A percentile compares a stretch with the other conserved stretches of the same genome.
Evolutionary conservation across 2,329 filamentous ascomycete genomes (phyloP).

Genomic region (Calonectria pseudoreteaudii): DNA sequence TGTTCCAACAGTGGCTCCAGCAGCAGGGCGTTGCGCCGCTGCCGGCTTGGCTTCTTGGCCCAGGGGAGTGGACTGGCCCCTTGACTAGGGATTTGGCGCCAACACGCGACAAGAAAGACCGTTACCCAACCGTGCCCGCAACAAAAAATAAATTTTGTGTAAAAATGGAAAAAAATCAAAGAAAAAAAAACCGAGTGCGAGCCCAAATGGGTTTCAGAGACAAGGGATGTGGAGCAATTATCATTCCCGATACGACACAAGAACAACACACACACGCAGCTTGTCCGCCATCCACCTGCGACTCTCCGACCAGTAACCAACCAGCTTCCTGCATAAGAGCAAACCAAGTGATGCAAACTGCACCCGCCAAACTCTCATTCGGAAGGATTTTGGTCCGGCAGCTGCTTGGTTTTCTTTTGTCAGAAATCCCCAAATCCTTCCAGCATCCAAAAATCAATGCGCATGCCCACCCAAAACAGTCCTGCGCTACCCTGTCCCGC

Average conservation of each 20-base stretch:
- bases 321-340: not conserved
- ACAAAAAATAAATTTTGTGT: not conserved
- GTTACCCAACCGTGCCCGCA: slow-evolving; percentile 26
- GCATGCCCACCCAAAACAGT: not conserved
- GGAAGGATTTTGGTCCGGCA: slow-evolving; percentile 15
- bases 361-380: slow-evolving; percentile 17
- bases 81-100: slow-evolving; percentile 10
- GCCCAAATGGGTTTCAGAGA: not conserved
- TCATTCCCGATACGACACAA: not conserved
- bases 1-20: slow-evolving; percentile 31
- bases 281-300: not conserved
- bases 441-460: slow-evolving; percentile 9
- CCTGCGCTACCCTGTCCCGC: slow-evolving; percentile 1
- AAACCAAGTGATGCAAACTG: slow-evolving; percentile 2
- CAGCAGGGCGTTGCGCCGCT: slow-evolving; percentile 35
- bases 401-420: slow-evolving; percentile 18
- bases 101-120: not conserved
- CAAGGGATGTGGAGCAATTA: not conserved
- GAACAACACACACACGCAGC: slow-evolving; percentile 3
- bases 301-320: not conserved
- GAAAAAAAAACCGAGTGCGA: not conserved
- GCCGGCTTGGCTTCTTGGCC: slow-evolving; percentile 36
- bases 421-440: not conserved
- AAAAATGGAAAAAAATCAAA: not conserved
- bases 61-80: slow-evolving; percentile 1